Base-by-base conservation (phyloP, 2,329 filamentous ascomycete species). In the Magnaporthiopsis incrustans region DNA sequence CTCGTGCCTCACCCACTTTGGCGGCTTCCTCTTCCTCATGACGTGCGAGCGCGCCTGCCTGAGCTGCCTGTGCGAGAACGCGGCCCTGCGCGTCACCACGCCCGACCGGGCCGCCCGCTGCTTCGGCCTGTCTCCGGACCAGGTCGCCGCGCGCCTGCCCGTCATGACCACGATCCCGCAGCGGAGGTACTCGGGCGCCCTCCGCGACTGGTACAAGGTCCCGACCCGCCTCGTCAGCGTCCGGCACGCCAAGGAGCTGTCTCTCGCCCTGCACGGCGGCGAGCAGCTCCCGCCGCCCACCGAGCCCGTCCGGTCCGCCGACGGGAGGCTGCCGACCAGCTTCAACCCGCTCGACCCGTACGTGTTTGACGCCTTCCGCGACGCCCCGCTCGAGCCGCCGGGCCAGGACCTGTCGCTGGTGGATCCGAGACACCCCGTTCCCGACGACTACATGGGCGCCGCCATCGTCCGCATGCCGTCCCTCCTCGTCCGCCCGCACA, bases 1-100 rank as follows among this genome's bases (percentile, higher is more conserved):
- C 56, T 44, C 32, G 26, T 63, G 62, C 57, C 15, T 11, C 44
- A 26, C 59, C 57, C n/a, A 59, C 33, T 59, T 63, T 35, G 62
- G 62, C 32, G 62, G 62, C 25, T 63, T 59, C n/a, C 57, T 63
- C 1, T 63, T 63, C 57, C 62, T 63, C 10, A 32, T 56, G n/a
- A 59, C 62, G 7, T 35, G 56, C 38, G 33, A 59, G 62, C 62
- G 62, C 32, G 33, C 33, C 62, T 63, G 62, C 26, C 33, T 63
- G 7, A 32, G 27, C 35, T 63, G 62, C 57, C 33, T 59, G 56
- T 12, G 25, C 56, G 38, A 32, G n/a, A 59, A 59, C 62, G 33
- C 25, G 11, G 57, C 33, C 22, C 35, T 63, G 33, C 57, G 62
- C 56, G 57, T 63, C 14, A 27, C 27, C n/a, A 30, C 33, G n/a